Base-by-base conservation (phyloP, 495 filamentous ascomycete genomes). In the Evansstolkia leycettana region DNA sequence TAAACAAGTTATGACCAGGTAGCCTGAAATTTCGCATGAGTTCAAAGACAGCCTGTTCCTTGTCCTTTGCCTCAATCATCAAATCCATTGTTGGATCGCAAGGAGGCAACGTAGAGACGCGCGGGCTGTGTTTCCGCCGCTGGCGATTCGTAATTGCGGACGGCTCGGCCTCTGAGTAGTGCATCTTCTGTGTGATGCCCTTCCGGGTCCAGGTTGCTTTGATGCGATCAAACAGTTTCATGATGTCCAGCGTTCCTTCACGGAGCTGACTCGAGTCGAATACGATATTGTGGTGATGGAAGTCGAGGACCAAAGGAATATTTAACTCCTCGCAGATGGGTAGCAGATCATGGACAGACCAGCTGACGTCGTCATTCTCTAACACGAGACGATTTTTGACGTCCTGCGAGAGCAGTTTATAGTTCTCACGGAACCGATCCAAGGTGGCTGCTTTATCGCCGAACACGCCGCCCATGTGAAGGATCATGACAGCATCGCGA, bases 11-110 rank as follows among this genome's bases (percentile, higher is more conserved):
- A 51, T 78, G 78, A 2, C 82, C 84, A 0, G 86, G 82, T 0
- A 95, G 67, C 38, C 78, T 84, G 55, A 82, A 94, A 1, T 64
- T 90, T 19, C 78, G 66, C 84, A 94, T 94, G 10, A 95, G 67
- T 42, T 94, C 86, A 48, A 95, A 94, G 0, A 94, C 87, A 0
- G 90, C 87, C 55, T 95, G 90, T 55, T 98, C 90, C 57, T 95
- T 98, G 48, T 94, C 88, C 48, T 95, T 98, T 12, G 90, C 90
- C 62, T 98, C 90, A 39, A 95, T 94, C 90, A 95, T 98, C 9
- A 95, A 65, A 51, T 94, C 90, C 80, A 92, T 89, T 5, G 76
- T 75, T 4, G 73, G 62, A 1, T 76, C 62, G 45, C 87, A 94
- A 0, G 89, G 89, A 9, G 89, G 89, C 11, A 98, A 55, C 0